A percentile compares a stretch with the other conserved stretches of the same genome.
phyloP scores from a whole-genome alignment of 2,329 filamentous ascomycete species.

The Monilinia polystroma region DNA sequence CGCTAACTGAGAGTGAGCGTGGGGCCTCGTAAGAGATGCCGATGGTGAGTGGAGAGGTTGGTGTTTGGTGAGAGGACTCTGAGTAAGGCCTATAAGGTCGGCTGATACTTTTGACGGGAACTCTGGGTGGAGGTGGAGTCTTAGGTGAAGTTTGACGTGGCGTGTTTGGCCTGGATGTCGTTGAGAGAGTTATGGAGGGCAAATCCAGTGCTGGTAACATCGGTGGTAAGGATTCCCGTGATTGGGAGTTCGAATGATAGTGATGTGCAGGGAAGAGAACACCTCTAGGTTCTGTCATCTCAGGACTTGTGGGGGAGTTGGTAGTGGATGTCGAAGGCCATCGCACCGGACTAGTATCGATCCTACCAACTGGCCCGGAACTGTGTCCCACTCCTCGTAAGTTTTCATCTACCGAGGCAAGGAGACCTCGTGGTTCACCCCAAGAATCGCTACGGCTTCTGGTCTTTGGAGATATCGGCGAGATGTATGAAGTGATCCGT shows the following conservation, averaged over 20 bases:
- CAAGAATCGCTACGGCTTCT: constrained; percentile 2
- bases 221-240: constrained; percentile 12
- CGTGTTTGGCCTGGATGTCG: constrained; percentile 2
- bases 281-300: background rate
- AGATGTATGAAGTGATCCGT: constrained; percentile 16
- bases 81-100: constrained; percentile 15
- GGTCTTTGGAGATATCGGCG: background rate
- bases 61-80: constrained; percentile 5
- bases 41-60: background rate
- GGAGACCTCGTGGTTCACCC: constrained; percentile 15
- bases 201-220: constrained; percentile 9
- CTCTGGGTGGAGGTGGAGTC: background rate
- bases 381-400: background rate
- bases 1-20: constrained; percentile 1
- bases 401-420: constrained; percentile 3
- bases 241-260: background rate
- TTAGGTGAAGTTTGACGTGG: background rate
- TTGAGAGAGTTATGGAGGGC: constrained; percentile 4
- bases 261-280: constrained; percentile 6
- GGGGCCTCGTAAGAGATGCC: background rate
- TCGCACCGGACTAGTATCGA: constrained; percentile 4
- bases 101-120: background rate
- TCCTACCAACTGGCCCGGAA: background rate
- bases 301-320: constrained; percentile 12
- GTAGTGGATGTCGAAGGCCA: constrained; percentile 13